Conservation (phyloP, 108 stramenopile genomes). For the Skeletonema grethae region DNA sequence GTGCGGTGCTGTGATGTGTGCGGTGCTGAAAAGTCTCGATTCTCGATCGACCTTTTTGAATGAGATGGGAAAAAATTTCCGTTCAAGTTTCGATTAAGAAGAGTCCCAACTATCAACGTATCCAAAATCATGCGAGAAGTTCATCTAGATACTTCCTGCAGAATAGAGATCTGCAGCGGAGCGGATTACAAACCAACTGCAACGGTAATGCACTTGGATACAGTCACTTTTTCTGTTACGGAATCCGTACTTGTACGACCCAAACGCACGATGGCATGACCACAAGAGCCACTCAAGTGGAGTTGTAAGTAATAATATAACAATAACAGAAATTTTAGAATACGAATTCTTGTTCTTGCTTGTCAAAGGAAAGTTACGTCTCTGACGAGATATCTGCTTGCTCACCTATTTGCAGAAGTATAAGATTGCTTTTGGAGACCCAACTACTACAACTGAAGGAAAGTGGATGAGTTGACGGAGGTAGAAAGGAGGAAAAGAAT, state of each 20-base stretch:
- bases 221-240: background rate
- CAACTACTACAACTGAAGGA: background rate
- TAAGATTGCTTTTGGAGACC: background rate
- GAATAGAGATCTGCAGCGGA: background rate
- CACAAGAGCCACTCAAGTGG: slow-evolving; percentile 7
- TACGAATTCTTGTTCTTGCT: background rate
- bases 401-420: slow-evolving; percentile 3
- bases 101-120: background rate
- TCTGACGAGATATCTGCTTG: background rate
- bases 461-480: background rate
- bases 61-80: too few species aligned
- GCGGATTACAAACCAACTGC: background rate
- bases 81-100: background rate
- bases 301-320: too few species aligned
- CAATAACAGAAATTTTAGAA: too few species aligned
- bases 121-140: background rate
- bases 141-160: background rate
- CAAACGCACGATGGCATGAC: background rate
- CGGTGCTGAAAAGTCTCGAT: too few species aligned
- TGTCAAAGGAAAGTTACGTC: slow-evolving; percentile 1
- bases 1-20: too few species aligned
- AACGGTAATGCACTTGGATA: background rate
- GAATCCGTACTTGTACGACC: slow-evolving; percentile 4
- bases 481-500: background rate
- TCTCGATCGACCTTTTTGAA: too few species aligned